phyloP scores from a whole-genome alignment of 2,329 filamentous ascomycete species.

The Ilyonectria destructans region DNA sequence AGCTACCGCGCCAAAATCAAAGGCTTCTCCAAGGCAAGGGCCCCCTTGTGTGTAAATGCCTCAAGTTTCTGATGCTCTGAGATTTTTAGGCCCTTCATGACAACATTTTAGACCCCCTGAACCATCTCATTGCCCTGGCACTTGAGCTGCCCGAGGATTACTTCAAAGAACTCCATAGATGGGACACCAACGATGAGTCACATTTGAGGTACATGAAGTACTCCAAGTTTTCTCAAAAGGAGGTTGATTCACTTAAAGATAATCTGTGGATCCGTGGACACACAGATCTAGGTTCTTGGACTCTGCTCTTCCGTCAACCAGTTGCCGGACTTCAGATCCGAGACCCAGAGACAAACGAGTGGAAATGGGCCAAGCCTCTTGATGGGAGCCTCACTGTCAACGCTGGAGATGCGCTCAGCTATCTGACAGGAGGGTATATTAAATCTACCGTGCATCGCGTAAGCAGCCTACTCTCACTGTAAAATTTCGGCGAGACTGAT shows the following conservation, averaged over 20 bases:
- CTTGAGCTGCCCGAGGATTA: conserved; percentile 74
- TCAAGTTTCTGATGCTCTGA: neutral
- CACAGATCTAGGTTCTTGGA: conserved; percentile 71
- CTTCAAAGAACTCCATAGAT: conserved; percentile 67
- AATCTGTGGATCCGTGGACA: conserved; percentile 64
- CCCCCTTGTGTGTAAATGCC: neutral
- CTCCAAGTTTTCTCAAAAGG: conserved; percentile 61
- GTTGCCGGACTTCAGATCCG: conserved; percentile 70
- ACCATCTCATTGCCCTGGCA: conserved; percentile 74
- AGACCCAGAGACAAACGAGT: conserved; percentile 60
- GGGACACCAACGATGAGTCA: conserved; percentile 70
- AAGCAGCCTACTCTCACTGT: neutral
- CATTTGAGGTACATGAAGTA: conserved; percentile 76
- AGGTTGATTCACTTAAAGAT: conserved; percentile 60
- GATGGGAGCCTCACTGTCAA: conserved; percentile 67
- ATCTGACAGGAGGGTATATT: conserved; percentile 64
- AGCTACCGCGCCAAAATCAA: conserved; percentile 71
- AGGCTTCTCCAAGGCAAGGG: conserved; percentile 60
- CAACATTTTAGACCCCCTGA: conserved; percentile 69
- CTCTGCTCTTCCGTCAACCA: conserved; percentile 72
- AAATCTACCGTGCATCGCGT: conserved; percentile 58
- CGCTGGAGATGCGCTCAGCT: conserved; percentile 63
- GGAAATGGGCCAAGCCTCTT: conserved; percentile 65
- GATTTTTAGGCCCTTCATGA: conserved; percentile 60
- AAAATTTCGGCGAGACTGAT: neutral